A percentile compares a stretch with the other conserved stretches of the same genome.
Conservation (phyloP, 495 filamentous ascomycete species). For the Tricharina praecox region DNA sequence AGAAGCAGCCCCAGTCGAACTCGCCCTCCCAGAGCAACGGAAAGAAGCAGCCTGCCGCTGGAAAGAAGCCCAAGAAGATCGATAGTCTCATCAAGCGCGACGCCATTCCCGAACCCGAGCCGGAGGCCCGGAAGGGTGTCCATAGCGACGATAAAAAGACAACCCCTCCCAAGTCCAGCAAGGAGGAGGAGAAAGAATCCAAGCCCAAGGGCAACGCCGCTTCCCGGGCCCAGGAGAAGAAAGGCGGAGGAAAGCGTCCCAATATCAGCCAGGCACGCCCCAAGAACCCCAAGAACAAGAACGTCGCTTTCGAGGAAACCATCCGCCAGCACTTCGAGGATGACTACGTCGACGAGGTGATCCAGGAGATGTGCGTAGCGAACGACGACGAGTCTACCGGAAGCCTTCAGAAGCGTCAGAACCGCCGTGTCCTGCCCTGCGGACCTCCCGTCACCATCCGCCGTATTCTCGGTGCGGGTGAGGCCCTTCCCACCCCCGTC, state of each 20-base stretch:
- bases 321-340: neutral
- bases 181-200: neutral
- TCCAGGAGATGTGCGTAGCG: constrained; percentile 1
- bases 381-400: neutral
- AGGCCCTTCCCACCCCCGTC: neutral
- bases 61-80: neutral
- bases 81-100: neutral
- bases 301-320: neutral
- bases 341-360: constrained; percentile 1
- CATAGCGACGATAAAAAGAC: neutral
- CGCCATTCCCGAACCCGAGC: neutral
- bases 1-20: neutral
- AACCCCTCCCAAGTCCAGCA: constrained; percentile 4
- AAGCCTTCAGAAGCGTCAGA: constrained; percentile 3
- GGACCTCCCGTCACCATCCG: constrained; percentile 8
- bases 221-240: neutral
- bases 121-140: neutral
- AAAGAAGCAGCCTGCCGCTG: neutral
- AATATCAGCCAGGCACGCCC: constrained; percentile 7
- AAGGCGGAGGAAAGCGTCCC: neutral
- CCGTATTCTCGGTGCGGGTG: constrained; percentile 3
- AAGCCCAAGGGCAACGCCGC: neutral
- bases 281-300: neutral
- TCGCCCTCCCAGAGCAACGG: constrained; percentile 1
- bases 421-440: constrained; percentile 4